Evolutionary conservation across 306 rosid genomes (phyloP), one percentile per base, ranked within the genome.

Genomic region (Cucurbita maxima): DNA sequence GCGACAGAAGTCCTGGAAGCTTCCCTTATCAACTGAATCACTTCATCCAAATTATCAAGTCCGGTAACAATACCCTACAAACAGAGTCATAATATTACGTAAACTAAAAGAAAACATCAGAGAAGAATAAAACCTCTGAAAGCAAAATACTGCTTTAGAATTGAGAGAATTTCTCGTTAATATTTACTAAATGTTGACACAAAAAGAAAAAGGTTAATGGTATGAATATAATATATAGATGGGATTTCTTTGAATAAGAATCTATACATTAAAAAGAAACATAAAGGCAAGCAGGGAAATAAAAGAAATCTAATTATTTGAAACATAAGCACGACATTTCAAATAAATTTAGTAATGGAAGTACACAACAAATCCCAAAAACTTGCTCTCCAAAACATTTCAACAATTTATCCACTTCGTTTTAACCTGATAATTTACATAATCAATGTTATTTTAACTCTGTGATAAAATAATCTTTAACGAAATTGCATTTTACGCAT

Each of bases 41-140:
- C 99, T 61, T 71, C 85, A 72, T 94, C 91, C 83, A 94, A 71
- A 89, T 91, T 94, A 82, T 84, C 92, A 75, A 94, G 95, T 80
- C 95, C 99, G 34, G 82, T 81, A 73, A 86, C 84, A 73, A 94
- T 94, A 75, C 99, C 99, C 99, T 94, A 62, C 38, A 69, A 5
- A 77, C 66, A 78, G 36, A 56, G 5, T 16, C 43, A 61, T 10
- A 25, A 75, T 80, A 45, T 55, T n/a, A 73, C 36, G 72, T 71
- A 30, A 30, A 68, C 18, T 37, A 52, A 61, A 75, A 79, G 18
- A 62, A 50, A 75, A 52, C 25, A 52, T 1, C 2, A 53, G 50
- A 5, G 73, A 68, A 47, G 14, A 22, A 68, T 6, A 22, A 25
- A 68, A 48, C 37, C 34, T 68, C 30, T 12, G 7, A 6, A 47